A percentile compares a stretch with the other conserved stretches of the same genome.
phyloP scores from a whole-genome alignment of 2,329 filamentous ascomycete genomes.

The Monilinia vaccinii-corymbosi region DNA sequence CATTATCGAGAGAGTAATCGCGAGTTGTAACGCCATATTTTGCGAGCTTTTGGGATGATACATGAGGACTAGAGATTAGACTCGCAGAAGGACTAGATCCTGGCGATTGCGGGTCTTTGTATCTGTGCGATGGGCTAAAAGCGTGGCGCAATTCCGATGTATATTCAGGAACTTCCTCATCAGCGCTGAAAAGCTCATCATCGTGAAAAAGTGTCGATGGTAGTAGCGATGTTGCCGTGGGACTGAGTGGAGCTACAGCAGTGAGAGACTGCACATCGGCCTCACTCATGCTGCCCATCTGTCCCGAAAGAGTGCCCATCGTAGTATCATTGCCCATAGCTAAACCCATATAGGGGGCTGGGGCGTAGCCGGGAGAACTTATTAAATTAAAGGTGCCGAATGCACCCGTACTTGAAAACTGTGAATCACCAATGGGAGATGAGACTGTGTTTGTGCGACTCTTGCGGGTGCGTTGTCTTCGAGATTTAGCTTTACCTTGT shows the following conservation, averaged over 20 bases:
- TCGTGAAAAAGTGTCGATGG: slow-evolving; percentile 58
- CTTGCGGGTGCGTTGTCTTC: slow-evolving; percentile 32
- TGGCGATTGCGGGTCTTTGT: slow-evolving; percentile 48
- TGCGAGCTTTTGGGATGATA: slow-evolving; percentile 48
- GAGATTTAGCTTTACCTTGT: slow-evolving; percentile 29
- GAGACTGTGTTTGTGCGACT: slow-evolving; percentile 32
- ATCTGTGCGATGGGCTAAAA: slow-evolving; percentile 31
- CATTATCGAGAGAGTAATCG: slow-evolving; percentile 22
- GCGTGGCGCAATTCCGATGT: slow-evolving; percentile 29
- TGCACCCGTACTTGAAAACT: slow-evolving; percentile 31
- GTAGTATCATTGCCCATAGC: slow-evolving; percentile 25
- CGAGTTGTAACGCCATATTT: slow-evolving; percentile 34
- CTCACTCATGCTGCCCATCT: slow-evolving; percentile 43
- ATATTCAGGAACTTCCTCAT: slow-evolving; percentile 21
- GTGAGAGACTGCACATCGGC: slow-evolving; percentile 52
- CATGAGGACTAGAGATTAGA: slow-evolving; percentile 52
- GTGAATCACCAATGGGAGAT: slow-evolving; percentile 28
- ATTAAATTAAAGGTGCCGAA: slow-evolving; percentile 36
- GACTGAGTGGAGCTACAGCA: slow-evolving; percentile 63
- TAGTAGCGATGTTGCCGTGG: slow-evolving; percentile 63
- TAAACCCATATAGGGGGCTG: slow-evolving; percentile 37
- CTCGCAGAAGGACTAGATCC: slow-evolving; percentile 47
- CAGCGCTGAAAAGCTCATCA: slow-evolving; percentile 44
- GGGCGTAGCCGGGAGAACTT: slow-evolving; percentile 39
- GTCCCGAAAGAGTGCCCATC: slow-evolving; percentile 27